These are phyloP conservation scores for Polyplosphaeria fusca DNA, from an alignment of 495 filamentous ascomycete species.

Conservation along the genomic window DNA sequence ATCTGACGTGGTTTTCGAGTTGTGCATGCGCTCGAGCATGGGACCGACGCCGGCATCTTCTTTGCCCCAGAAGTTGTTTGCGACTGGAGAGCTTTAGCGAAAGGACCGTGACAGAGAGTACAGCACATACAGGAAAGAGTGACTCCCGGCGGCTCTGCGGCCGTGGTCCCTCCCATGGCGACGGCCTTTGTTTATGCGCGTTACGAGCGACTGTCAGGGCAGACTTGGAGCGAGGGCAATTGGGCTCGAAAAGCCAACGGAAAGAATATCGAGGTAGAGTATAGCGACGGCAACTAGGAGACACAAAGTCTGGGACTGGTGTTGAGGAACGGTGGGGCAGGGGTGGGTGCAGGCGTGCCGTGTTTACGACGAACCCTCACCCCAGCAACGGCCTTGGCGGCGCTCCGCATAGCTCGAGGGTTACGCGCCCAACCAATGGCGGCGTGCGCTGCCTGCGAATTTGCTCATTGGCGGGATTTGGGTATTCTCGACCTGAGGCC, in stretches of 20 bases:
- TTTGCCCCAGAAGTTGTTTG: conserved; percentile 99
- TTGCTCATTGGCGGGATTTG: too few species aligned
- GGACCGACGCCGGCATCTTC: conserved; percentile 94
- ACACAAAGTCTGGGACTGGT: conserved; percentile 7
- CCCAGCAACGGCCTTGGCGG: conserved; percentile 16
- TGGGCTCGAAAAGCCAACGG: too few species aligned
- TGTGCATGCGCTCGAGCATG: conserved; percentile 93
- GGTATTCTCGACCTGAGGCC: too few species aligned
- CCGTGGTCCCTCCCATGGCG: conserved; percentile 58
- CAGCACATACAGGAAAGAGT: conserved; percentile 57
- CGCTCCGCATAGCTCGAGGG: not conserved
- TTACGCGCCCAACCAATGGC: not conserved
- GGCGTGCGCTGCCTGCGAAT: too few species aligned
- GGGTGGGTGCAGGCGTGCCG: conserved; percentile 1
- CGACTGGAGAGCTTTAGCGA: conserved; percentile 57
- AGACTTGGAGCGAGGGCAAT: too few species aligned
- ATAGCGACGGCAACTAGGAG: conserved; percentile 1
- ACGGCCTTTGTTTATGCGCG: conserved; percentile 24
- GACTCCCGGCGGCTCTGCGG: conserved; percentile 61
- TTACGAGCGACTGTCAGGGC: not conserved
- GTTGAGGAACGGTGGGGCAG: conserved; percentile 15
- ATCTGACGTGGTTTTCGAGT: conserved; percentile 91
- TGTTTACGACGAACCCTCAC: conserved; percentile 10
- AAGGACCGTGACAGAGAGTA: not conserved
- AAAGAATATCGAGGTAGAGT: conserved; percentile 1